Evolutionary conservation across 495 filamentous ascomycete species (phyloP), one percentile per base, ranked within the genome.

Genomic region (Neurospora sp.): DNA sequence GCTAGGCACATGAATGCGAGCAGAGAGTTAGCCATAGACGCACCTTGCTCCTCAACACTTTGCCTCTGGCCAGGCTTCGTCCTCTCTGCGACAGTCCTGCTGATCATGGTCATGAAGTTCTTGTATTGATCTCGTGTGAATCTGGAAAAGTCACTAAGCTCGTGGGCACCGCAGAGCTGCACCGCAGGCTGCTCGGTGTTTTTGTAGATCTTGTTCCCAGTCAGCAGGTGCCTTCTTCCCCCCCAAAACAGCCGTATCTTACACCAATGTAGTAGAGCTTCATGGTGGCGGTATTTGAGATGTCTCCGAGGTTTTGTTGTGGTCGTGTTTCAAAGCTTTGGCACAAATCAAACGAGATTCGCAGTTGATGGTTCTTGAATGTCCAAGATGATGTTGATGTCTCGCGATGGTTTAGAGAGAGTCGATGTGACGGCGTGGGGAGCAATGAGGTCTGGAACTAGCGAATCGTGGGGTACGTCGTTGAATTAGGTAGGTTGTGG

Each of bases 1-100:
- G 31, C 27, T 18, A 65, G 53, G 27, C 53, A 14, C 14, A 35
- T 31, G 16, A 2, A 69, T 22, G 22, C 75, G 27, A 73, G 72
- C n/a, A 71, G 39, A 41, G 27, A 65, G 53, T 14, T 31, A 14
- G 18, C 53, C 53, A 35, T 59, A 40, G 37, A 74, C 79, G 76
- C 80, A 89, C 89, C 91, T 88, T 94, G 91, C 81, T 98, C 93
- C 80, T 97, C 91, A 69, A 98, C 89, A 76, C 94, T 93, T 81
- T 97, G 94, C 76, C 96, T 89, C 81, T 95, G 91, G 41, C 93
- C 94, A n/a, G 93, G 90, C 72, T 83, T 86, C 22, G 93, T 97
- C 69, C 92, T 87, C 81, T 97, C 93, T 48, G 96, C 95, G 38
- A 91, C 84, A 53, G 88, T 91, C 78, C 88, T 89, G 80, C 86